These are phyloP conservation scores for Leptomonas seymouri DNA, from an alignment of 208 protist species.

Conservation along the genomic window DNA sequence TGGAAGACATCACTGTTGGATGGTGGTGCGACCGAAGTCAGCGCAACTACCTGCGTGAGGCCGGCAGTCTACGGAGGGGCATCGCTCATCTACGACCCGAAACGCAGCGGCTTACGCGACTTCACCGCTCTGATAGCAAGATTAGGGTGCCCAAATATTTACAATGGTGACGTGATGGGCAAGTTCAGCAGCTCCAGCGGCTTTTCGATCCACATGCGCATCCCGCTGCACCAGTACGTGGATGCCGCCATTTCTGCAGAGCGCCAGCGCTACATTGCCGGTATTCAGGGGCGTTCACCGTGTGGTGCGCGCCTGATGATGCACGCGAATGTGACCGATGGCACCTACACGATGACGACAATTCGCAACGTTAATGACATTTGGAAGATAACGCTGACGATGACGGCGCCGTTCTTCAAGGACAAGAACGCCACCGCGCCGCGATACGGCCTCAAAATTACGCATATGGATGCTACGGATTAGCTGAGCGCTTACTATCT, in stretches of 20 bases:
- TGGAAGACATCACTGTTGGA: slow-evolving; percentile 33
- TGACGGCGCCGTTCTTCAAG: slow-evolving; percentile 28
- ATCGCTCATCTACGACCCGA: slow-evolving; percentile 57
- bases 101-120: slow-evolving; percentile 65
- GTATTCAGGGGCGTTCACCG: slow-evolving; percentile 53
- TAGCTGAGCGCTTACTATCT: slow-evolving; percentile 6
- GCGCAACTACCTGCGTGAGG: slow-evolving; percentile 46
- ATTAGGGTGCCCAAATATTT: slow-evolving; percentile 42
- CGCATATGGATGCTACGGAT: slow-evolving; percentile 35
- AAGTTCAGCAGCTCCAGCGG: slow-evolving; percentile 60
- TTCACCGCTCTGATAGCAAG: slow-evolving; percentile 41
- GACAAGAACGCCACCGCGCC: slow-evolving; percentile 12
- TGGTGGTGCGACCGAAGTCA: slow-evolving; percentile 35
- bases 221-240: slow-evolving; percentile 50
- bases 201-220: slow-evolving; percentile 45
- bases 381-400: slow-evolving; percentile 63
- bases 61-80: slow-evolving; percentile 38
- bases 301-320: slow-evolving; percentile 63
- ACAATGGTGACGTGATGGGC: slow-evolving; percentile 54
- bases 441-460: slow-evolving; percentile 54
- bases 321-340: slow-evolving; percentile 56
- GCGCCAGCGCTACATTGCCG: slow-evolving; percentile 52
- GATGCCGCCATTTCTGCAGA: slow-evolving; percentile 61
- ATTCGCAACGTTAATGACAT: slow-evolving; percentile 62
- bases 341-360: slow-evolving; percentile 39